Evolutionary conservation across 345 rosid species (phyloP), one percentile per base, ranked within the genome.

Genomic region (Barbarea vulgaris): DNA sequence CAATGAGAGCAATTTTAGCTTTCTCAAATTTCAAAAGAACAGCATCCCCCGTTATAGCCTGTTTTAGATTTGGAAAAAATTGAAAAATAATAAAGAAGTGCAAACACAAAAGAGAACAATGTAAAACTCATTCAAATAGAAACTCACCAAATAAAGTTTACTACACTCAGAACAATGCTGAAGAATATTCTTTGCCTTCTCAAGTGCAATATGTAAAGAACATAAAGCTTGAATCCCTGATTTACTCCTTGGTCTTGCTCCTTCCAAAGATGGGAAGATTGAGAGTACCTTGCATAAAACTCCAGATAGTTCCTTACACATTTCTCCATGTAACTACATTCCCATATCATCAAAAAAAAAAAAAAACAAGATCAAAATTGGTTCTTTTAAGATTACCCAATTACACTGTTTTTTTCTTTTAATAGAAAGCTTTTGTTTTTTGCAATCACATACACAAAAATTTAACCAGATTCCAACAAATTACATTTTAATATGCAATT

Each of bases 11-110:
- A 79, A 68, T 55, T 54, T 86, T 88, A 31, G 93, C 88, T 81
- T 85, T 93, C 75, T 87, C 96, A 67, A 96, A 96, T 79, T 93
- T 96, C 61, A 76, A 73, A 73, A 96, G 91, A 78, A 93, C 91
- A 24, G 98, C 84, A 77, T 93, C 96, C 58, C 93, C 98, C 4
- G 99, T 96, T 48, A 96, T 91, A 67, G 98, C 99, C 99, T 96
- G 81, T 72, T 72, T 72, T 4, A 24, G 6, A 76, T 41, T 27
- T 7, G 7, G 34, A 17, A 63, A 71, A 63, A 71, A 6, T 1
- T 5, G 5, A 15, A 3, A 64, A 25, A 19, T 24, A 7, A 7
- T 6, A 13, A 50, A 8, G 25, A 24, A 4, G 44, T 1, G 1
- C 19, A 30, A 52, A 22, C 31, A 39, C 9, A 46, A 31, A 47